Percentiles rank a stretch among this genome's conserved stretches.
These are phyloP conservation scores for Jatropha multifida DNA, from an alignment of 441 rosid species.

Conservation along the genomic window DNA sequence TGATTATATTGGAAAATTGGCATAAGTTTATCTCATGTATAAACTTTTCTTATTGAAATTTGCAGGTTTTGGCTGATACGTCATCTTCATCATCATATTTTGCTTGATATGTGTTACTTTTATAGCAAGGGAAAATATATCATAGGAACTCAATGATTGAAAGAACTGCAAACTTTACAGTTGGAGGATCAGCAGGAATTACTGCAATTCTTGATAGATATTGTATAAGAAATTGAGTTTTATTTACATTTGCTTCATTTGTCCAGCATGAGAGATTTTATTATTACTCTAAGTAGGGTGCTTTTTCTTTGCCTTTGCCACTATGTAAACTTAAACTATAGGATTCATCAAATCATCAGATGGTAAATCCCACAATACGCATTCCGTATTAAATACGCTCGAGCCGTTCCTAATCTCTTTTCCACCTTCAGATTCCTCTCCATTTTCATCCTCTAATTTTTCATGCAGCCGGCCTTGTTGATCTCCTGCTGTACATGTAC, in stretches of 20 bases:
- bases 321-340: slow-evolving; percentile 26
- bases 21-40: slow-evolving; percentile 1
- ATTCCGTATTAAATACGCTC: slow-evolving; percentile 49
- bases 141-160: slow-evolving; percentile 26
- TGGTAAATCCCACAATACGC: slow-evolving; percentile 62
- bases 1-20: neutral
- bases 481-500: slow-evolving; percentile 53
- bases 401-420: slow-evolving; percentile 43
- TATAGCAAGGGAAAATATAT: slow-evolving; percentile 15
- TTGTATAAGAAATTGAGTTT: slow-evolving; percentile 23
- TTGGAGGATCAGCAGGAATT: slow-evolving; percentile 24
- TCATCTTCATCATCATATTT: slow-evolving; percentile 94
- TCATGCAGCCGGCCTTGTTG: slow-evolving; percentile 37
- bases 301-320: slow-evolving; percentile 18
- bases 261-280: slow-evolving; percentile 22
- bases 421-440: slow-evolving; percentile 41
- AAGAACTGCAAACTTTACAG: slow-evolving; percentile 16
- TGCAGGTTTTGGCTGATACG: slow-evolving; percentile 96
- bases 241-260: slow-evolving; percentile 33
- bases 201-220: slow-evolving; percentile 22
- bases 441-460: slow-evolving; percentile 37
- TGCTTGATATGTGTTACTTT: slow-evolving; percentile 51
- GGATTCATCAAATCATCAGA: slow-evolving; percentile 55
- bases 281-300: slow-evolving; percentile 21
- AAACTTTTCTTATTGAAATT: slow-evolving; percentile 16